Conservation (phyloP, 306 rosid genomes). For the Pyrus betulifolia region DNA sequence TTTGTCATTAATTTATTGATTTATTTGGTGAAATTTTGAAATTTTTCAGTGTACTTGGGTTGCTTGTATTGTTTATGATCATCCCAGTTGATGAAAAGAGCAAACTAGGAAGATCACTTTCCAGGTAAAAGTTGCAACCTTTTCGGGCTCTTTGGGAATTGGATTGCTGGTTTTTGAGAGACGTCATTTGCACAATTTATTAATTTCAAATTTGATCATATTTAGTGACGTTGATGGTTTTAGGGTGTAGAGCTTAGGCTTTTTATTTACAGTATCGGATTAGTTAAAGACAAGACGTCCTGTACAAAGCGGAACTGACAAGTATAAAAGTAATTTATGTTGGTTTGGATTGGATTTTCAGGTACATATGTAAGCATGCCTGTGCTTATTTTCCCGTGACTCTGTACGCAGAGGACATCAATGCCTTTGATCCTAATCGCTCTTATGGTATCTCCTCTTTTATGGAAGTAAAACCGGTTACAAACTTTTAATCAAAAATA, state of each 20-base stretch:
- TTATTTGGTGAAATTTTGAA: neutral
- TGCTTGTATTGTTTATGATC: conserved; percentile 43
- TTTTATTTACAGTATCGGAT: neutral
- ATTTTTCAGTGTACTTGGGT: conserved; percentile 48
- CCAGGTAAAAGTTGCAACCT: conserved; percentile 32
- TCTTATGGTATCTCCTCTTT: conserved; percentile 42
- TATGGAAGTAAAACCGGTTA: too few relatives aligned
- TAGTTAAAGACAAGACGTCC: neutral
- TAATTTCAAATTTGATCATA: neutral
- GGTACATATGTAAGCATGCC: conserved; percentile 70
- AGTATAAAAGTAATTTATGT: neutral
- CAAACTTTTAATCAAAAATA: neutral
- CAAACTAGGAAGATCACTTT: conserved; percentile 46
- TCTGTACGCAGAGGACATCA: conserved; percentile 67
- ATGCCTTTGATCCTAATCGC: conserved; percentile 65
- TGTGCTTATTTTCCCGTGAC: conserved; percentile 69
- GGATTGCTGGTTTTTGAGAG: neutral
- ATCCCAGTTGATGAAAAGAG: conserved; percentile 53
- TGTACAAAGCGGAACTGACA: neutral
- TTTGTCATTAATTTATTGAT: neutral
- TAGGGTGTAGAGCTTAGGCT: neutral
- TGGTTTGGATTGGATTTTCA: conserved; percentile 3
- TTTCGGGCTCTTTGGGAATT: neutral
- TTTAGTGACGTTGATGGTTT: neutral
- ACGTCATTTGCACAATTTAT: neutral